Percentiles rank a stretch among this genome's conserved stretches.
Conservation (phyloP, 371 early-diverging fungal species). For the Apophysomyces variabilis region DNA sequence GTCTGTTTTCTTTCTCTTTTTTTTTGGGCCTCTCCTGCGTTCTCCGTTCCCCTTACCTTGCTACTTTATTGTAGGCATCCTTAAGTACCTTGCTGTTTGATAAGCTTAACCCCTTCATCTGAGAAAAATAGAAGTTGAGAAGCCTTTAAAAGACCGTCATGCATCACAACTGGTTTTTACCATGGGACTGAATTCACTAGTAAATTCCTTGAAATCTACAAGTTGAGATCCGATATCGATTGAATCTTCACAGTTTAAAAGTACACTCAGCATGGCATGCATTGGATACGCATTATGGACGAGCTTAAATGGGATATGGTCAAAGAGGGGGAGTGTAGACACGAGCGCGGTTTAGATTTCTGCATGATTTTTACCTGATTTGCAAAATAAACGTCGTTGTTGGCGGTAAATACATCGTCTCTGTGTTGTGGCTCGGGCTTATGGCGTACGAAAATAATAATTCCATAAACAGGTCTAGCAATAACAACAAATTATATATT, state of each 20-base stretch:
- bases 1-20: background rate
- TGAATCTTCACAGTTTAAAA: constrained; percentile 33
- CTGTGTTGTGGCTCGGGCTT: constrained; percentile 21
- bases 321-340: background rate
- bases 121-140: constrained; percentile 1
- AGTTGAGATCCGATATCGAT: constrained; percentile 40
- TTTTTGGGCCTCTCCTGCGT: background rate
- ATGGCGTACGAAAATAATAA: constrained; percentile 37
- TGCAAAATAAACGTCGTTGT: constrained; percentile 40
- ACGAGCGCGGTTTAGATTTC: background rate
- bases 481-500: background rate
- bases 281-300: constrained; percentile 49
- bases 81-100: constrained; percentile 36
- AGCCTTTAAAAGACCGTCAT: background rate
- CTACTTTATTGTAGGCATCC: constrained; percentile 44
- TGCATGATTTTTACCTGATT: constrained; percentile 34
- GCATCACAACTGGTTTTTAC: constrained; percentile 17
- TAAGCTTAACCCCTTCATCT: constrained; percentile 47
- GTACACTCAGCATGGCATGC: constrained; percentile 40
- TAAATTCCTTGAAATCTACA: constrained; percentile 41
- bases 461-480: constrained; percentile 40
- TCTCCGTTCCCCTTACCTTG: constrained; percentile 20
- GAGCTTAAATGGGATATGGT: constrained; percentile 12
- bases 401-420: constrained; percentile 22
- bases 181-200: constrained; percentile 38